Percentiles rank a stretch among this genome's conserved stretches.
phyloP scores from a whole-genome alignment of 2,329 filamentous ascomycete genomes.

The Colletotrichum sp. region DNA sequence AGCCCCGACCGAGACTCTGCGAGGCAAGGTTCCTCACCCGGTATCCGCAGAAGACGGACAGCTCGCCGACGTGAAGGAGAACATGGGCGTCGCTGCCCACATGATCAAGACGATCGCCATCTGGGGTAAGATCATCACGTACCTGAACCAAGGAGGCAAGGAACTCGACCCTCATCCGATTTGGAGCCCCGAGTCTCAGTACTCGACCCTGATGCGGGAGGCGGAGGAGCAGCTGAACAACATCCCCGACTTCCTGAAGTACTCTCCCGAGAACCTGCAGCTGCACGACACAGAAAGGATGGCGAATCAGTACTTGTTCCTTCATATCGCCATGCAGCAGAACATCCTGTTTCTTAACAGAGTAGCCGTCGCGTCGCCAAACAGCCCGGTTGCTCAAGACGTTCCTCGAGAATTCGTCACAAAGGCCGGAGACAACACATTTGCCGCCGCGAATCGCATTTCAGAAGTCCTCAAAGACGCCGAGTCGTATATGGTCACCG shows the following conservation, averaged over 20 bases:
- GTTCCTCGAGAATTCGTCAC: constrained; percentile 80
- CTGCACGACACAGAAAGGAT: constrained; percentile 84
- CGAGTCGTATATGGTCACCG: constrained; percentile 80
- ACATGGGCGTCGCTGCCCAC: constrained; percentile 95
- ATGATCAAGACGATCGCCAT: constrained; percentile 84
- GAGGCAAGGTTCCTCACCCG: constrained; percentile 71
- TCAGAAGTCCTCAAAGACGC: constrained; percentile 83
- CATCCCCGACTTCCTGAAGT: constrained; percentile 75
- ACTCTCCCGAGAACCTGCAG: constrained; percentile 82
- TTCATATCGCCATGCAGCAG: constrained; percentile 90
- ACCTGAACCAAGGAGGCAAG: constrained; percentile 88
- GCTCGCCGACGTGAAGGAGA: constrained; percentile 71
- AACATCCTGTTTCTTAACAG: constrained; percentile 89
- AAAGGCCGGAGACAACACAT: constrained; percentile 75
- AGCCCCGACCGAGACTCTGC: constrained; percentile 82
- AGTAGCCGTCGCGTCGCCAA: constrained; percentile 78
- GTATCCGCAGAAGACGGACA: constrained; percentile 68
- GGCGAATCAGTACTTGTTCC: constrained; percentile 89
- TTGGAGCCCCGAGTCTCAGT: constrained; percentile 83
- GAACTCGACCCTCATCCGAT: constrained; percentile 78
- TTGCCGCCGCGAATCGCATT: constrained; percentile 85
- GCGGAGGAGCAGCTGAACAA: constrained; percentile 72
- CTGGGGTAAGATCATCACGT: constrained; percentile 90
- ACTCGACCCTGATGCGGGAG: constrained; percentile 71
- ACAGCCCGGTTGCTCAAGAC: constrained; percentile 68